Evolutionary conservation across 306 rosid genomes (phyloP), one percentile per base, ranked within the genome.

Genomic region (Neltuma alba): DNA sequence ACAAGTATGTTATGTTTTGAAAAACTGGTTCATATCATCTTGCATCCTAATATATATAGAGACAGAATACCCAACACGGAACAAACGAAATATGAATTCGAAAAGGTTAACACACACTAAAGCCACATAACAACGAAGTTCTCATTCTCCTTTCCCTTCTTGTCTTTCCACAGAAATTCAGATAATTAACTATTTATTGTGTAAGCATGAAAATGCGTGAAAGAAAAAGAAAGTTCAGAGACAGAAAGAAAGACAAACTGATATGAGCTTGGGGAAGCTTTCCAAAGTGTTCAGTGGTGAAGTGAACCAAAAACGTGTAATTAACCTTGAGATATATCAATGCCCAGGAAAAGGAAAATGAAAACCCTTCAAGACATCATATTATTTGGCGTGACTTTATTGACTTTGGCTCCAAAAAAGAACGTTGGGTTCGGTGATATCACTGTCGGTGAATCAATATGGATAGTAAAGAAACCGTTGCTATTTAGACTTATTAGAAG

Each of bases 361-460:
- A 20, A 50, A 50, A 50, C 7, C 57, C 57, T 20, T 6, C 4
- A 50, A 57, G 82, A 77, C 54, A 40, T 68, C 67, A 81, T 63
- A 9, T 47, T 75, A 13, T 66, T 85, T 79, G 86, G 76, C 80
- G 45, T 2, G 48, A 71, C 79, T 75, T 78, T 42, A 33, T 79
- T 82, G 86, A 79, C 80, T 78, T 68, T 34, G 75, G 86, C 78
- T 41, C 50, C 79, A 41, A 9, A 13, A 82, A 50, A 28, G 73
- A 70, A 55, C 80, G 66, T 52, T 18, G 40, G 40, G 15, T 15
- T 70, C 57, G 16, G 14, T 25, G 48, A 69, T 42, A 27, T 27
- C 33, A 27, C 64, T 57, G 15, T 6, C 25, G 42, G 36, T 42
- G 23, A 3, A 41, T 70, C 25, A 44, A 14, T 25, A 27, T 10